These are phyloP conservation scores for Leccinum rimulosum DNA, from an alignment of 768 basidiomycete species.

Conservation along the genomic window DNA sequence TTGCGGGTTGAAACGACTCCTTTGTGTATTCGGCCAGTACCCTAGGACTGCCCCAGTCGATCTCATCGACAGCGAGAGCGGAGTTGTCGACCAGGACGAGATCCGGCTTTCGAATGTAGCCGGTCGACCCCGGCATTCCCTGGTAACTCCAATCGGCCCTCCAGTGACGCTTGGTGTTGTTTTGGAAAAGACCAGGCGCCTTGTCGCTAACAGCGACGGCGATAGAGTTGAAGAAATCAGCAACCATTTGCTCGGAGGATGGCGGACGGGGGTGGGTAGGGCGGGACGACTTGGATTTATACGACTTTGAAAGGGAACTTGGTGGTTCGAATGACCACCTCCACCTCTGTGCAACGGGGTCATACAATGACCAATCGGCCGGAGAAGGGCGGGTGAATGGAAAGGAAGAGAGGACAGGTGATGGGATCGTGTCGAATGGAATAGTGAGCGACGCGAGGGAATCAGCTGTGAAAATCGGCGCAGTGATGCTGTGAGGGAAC, in stretches of 20 bases:
- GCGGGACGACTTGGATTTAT: neutral
- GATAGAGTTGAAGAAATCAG: neutral
- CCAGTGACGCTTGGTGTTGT: neutral
- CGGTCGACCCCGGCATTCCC: neutral
- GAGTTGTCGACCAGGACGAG: neutral
- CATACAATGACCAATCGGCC: neutral
- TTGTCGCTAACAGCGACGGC: neutral
- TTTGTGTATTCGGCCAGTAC: neutral
- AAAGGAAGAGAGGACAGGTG: neutral
- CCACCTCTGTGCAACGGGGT: neutral
- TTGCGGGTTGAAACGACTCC: neutral
- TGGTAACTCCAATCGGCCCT: neutral
- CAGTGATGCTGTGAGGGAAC: neutral
- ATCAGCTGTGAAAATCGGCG: neutral
- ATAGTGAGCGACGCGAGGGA: neutral
- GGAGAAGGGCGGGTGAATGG: neutral
- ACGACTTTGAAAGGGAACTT: neutral
- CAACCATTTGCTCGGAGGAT: neutral
- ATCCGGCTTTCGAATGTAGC: neutral
- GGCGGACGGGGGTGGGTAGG: neutral
- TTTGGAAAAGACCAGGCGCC: neutral
- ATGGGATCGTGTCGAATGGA: neutral
- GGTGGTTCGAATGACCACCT: neutral
- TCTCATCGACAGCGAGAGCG: neutral
- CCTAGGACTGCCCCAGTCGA: neutral